Evolutionary conservation across 768 basidiomycete species (phyloP), one percentile per base, ranked within the genome.

Genomic region (Lentinula guzmanii): DNA sequence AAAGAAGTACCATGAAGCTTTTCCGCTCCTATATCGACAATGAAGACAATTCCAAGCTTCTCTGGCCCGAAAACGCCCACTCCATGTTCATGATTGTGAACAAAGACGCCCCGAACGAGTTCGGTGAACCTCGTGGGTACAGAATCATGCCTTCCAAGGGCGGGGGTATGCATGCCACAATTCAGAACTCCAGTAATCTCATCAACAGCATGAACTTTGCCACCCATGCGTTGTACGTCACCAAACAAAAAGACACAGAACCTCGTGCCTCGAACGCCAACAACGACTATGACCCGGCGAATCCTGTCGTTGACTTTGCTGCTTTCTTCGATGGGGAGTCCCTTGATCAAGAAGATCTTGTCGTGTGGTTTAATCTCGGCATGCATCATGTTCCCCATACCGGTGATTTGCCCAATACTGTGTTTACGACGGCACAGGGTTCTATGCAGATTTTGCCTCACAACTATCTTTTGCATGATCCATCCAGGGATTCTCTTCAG

Each of bases 201-300:
- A 69, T 81, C 60, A 76, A 80, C 43, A 83, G 82, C 46, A 79
- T 75, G 18, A 78, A 82, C 60, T 84, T 82, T 78, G 82, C 82
- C 4, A 77, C 78, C 33, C 78, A 83, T 67, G 77, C 77, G 53
- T 68, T 82, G n/a, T 77, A 78, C 3, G 73, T 83, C 4, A 77
- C 79, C 24, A 70, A 70, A 63, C 75, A 76, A 48, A 82, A 85
- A 66, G 83, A 84, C 33, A 76, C 75, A 0, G 83, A 85, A 67
- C 79, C 77, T 4, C 71, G 71, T 5, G 72, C 76, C 5, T 77
- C 76, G 48, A 74, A 73, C 52, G 72, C 75, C 56, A 84, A 81
- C 76, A 83, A 82, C 67, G 71, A 80, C 59, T 77, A 84, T 68
- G 69, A 83, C 5, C 80, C 83, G 0, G 83, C 78, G 5, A 63